Evolutionary conservation across 345 rosid genomes (phyloP).

Genomic region (Eutrema japonicum): DNA sequence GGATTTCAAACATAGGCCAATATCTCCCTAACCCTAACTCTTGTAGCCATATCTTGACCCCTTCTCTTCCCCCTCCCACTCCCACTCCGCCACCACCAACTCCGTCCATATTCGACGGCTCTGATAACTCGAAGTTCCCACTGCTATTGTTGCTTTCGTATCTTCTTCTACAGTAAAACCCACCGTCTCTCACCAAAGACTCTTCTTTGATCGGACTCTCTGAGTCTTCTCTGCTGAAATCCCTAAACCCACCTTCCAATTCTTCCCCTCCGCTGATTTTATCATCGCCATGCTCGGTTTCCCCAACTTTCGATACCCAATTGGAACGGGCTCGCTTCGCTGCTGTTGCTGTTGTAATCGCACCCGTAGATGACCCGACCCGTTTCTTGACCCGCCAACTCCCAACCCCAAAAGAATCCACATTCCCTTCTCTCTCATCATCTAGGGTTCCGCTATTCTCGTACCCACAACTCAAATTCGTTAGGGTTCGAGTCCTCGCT

Average conservation of each 20-base stretch:
- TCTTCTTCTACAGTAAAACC: slow-evolving; percentile 34
- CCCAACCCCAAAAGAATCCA: slow-evolving; percentile 69
- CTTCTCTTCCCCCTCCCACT: slow-evolving; percentile 34
- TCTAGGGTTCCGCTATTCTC: slow-evolving; percentile 57
- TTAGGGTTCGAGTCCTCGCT: slow-evolving; percentile 67
- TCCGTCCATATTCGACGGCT: slow-evolving; percentile 32
- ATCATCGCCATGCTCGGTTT: slow-evolving; percentile 51
- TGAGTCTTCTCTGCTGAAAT: slow-evolving; percentile 62
- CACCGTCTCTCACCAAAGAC: slow-evolving; percentile 43
- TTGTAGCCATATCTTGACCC: slow-evolving; percentile 36
- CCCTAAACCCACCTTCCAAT: slow-evolving; percentile 57
- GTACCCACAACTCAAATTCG: slow-evolving; percentile 56
- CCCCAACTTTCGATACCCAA: slow-evolving; percentile 50
- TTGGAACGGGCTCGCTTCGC: slow-evolving; percentile 61
- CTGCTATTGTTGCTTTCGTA: slow-evolving; percentile 34
- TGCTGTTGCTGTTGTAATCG: not conserved
- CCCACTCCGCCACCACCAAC: slow-evolving; percentile 41
- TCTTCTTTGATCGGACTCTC: slow-evolving; percentile 75
- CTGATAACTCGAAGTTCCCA: slow-evolving; percentile 31
- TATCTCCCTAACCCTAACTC: slow-evolving; percentile 75
- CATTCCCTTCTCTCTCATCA: slow-evolving; percentile 45
- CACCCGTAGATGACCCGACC: slow-evolving; percentile 35
- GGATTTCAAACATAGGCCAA: slow-evolving; percentile 77
- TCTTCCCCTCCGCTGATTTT: slow-evolving; percentile 58
- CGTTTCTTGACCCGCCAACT: slow-evolving; percentile 67